Conservation (phyloP, 1,139 yeast genomes). For the Protomyces inundatus region DNA sequence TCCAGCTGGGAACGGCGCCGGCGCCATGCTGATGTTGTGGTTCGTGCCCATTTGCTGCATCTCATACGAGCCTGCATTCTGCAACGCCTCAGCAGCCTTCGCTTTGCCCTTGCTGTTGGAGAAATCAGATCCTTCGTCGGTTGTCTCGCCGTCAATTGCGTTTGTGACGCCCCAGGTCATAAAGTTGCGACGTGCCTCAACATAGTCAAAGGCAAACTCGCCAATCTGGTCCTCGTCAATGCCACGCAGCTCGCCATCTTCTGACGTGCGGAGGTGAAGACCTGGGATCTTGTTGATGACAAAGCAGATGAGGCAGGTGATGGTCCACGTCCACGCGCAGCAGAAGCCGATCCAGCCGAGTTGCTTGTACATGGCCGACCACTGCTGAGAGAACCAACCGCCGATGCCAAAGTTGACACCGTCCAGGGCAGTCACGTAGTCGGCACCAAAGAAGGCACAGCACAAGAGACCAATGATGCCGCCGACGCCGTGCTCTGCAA, state of each 20-base stretch:
- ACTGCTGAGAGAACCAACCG: conserved; percentile 89
- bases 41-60: conserved; percentile 12
- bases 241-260: conserved; percentile 81
- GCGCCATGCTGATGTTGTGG: background rate
- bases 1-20: background rate
- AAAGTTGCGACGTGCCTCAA: conserved; percentile 91
- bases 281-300: conserved; percentile 77
- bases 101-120: conserved; percentile 8
- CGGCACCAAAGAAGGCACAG: conserved; percentile 81
- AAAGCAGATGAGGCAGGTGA: conserved; percentile 71
- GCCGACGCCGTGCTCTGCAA: conserved; percentile 98
- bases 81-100: conserved; percentile 16
- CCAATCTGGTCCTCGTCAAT: conserved; percentile 97
- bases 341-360: conserved; percentile 74
- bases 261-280: conserved; percentile 59
- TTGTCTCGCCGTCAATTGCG: conserved; percentile 14
- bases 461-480: conserved; percentile 83
- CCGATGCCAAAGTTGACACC: conserved; percentile 53
- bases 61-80: conserved; percentile 12
- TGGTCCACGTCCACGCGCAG: conserved; percentile 67
- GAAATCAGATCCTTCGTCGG: background rate
- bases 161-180: conserved; percentile 51
- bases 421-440: conserved; percentile 85
- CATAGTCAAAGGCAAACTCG: conserved; percentile 96
- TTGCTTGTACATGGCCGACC: conserved; percentile 86